Conservation (phyloP, 2,329 filamentous ascomycete species). For the Trichoderma sp. region DNA sequence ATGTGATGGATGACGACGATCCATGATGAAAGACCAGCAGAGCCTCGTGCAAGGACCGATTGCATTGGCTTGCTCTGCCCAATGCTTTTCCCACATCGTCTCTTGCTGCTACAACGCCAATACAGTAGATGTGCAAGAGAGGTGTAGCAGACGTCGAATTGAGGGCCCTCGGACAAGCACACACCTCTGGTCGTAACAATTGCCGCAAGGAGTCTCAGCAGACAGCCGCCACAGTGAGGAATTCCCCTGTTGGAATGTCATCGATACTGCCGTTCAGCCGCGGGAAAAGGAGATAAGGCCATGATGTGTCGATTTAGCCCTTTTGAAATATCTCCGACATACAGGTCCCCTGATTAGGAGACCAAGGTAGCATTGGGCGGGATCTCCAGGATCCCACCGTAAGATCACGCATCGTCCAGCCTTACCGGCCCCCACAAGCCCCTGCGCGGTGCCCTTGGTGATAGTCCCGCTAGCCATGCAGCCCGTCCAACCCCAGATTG, state of each 20-base stretch:
- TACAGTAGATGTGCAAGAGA: not conserved
- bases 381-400: slow-evolving; percentile 12
- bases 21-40: not conserved
- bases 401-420: slow-evolving; percentile 12
- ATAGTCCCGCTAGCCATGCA: slow-evolving; percentile 7
- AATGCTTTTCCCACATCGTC: not conserved
- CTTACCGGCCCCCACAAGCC: slow-evolving; percentile 3
- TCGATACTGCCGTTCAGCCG: not conserved
- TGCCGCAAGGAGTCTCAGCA: not conserved
- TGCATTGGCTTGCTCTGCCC: not conserved
- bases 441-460: not conserved
- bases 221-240: not conserved
- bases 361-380: slow-evolving; percentile 8
- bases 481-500: not conserved
- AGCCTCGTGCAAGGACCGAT: not conserved
- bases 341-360: not conserved
- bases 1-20: not conserved
- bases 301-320: not conserved
- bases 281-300: not conserved
- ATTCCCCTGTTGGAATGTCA: not conserved
- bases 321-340: not conserved
- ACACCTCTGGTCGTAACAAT: not conserved
- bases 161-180: not conserved
- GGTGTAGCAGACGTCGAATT: not conserved
- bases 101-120: not conserved